These are phyloP conservation scores for Aspergillus costaricaensis DNA, from an alignment of 2,329 filamentous ascomycete species.

Conservation along the genomic window DNA sequence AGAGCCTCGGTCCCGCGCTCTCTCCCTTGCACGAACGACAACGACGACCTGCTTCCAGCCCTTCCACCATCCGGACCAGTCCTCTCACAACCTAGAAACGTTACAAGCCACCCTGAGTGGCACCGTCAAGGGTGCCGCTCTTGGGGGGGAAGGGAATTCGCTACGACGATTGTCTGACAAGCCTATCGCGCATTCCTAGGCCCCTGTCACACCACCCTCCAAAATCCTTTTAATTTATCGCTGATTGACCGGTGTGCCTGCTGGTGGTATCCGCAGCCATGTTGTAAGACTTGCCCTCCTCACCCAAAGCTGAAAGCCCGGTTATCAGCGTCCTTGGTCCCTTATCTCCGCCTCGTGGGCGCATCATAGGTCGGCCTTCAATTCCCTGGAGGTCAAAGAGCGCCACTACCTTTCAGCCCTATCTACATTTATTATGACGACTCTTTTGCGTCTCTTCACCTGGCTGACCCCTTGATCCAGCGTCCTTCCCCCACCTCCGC, in stretches of 20 bases:
- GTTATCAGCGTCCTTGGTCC: neutral
- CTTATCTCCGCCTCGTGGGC: slow-evolving; percentile 8
- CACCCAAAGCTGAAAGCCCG: neutral
- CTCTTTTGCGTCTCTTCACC: slow-evolving; percentile 9
- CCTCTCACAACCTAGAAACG: neutral
- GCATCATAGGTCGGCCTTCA: neutral
- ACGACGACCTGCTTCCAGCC: neutral
- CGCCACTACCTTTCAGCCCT: neutral
- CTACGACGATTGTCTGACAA: slow-evolving; percentile 15
- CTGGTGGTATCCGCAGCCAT: slow-evolving; percentile 19
- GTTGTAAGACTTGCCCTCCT: slow-evolving; percentile 24
- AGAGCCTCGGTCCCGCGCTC: neutral
- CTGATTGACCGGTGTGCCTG: slow-evolving; percentile 4
- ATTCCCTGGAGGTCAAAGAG: neutral
- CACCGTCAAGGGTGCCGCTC: slow-evolving; percentile 18
- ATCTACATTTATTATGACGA: slow-evolving; percentile 2
- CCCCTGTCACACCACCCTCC: slow-evolving; percentile 3
- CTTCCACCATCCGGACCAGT: neutral
- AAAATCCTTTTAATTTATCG: neutral
- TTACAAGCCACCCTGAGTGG: slow-evolving; percentile 10
- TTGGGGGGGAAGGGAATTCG: slow-evolving; percentile 8
- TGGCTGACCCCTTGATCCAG: slow-evolving; percentile 47
- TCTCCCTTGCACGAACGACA: neutral
- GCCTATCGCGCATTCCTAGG: slow-evolving; percentile 7
- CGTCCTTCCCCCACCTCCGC: slow-evolving; percentile 80